Evolutionary conservation across 371 early-diverging fungal species (phyloP), one percentile per base, ranked within the genome.

Genomic region (Syncephalastrum sp.): DNA sequence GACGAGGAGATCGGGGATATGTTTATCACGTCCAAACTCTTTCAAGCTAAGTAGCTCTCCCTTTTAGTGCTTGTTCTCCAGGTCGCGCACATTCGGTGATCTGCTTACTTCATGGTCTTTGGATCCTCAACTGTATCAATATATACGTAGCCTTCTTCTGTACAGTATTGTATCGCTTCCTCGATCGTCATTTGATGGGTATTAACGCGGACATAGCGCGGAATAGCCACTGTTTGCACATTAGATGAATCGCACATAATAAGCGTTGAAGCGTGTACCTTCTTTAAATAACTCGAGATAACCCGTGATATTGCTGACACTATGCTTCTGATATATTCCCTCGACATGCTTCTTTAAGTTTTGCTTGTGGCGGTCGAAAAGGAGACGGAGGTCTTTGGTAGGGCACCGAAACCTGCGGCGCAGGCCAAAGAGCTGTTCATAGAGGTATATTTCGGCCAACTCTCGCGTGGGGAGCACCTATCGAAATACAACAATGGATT

Each of bases 1-100:
- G 5, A 94, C 87, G 12, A 97, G 77, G 69, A 96, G 69, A 53
- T 95, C 93, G 42, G 69, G 67, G 56, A 97, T 69, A 63, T 94
- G 90, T 3, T 67, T 71, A 68, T 97, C 98, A 5, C 77, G 60
- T 42, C 77, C 74, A 59, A 84, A 82, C 25, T 66, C 58, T 42
- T 72, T 69, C n/a, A 41, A 47, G 29, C 73, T 74, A 45, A 33
- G 8, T 10, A 33, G 38, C 2, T 10, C 7, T 2, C 8, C 38
- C 12, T 33, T 33, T 33, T 8, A 10, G 10, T 12, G 7, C 38
- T 29, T 33, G 38, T 33, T 10, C 38, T 33, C 10, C 38, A 33
- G 38, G 38, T 33, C 38, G 38, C 38, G 10, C 10, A 33, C 10
- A 10, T 33, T 10, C 38, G 10, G 10, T 12, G 38, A 33, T 33